A percentile compares a stretch with the other conserved stretches of the same genome.
Evolutionary conservation across 129 eudicot species (phyloP).

Genomic region (Arctium minus): DNA sequence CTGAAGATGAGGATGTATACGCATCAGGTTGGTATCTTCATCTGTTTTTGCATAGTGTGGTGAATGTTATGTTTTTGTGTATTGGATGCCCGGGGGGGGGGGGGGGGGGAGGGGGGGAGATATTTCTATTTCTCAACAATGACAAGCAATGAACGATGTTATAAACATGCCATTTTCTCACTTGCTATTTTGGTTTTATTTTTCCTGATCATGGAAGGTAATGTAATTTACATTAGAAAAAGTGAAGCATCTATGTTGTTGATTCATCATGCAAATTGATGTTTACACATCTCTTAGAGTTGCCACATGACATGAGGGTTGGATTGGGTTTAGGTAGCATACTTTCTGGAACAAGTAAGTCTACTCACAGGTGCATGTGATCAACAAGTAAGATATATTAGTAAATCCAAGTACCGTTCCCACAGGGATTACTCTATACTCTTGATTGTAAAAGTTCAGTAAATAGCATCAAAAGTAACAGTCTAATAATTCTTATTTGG

Average conservation of each 20-base stretch:
- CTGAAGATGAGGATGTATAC: conserved; percentile 92
- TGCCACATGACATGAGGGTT: background rate
- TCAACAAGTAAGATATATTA: background rate
- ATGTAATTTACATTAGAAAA: background rate
- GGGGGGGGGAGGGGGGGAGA: background rate
- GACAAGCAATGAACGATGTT: background rate
- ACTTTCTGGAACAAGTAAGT: background rate
- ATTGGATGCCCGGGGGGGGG: background rate
- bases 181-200: background rate
- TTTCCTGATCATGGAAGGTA: background rate
- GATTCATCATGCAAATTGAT: background rate
- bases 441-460: too few relatives aligned
- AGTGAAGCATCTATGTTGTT: conserved; percentile 3
- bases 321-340: background rate
- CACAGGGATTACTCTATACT: background rate
- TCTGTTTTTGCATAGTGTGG: background rate
- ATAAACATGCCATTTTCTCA: background rate
- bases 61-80: background rate
- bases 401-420: background rate
- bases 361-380: background rate
- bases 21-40: conserved; percentile 46
- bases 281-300: background rate
- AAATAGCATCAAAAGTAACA: too few relatives aligned
- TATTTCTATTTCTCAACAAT: background rate
- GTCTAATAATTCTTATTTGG: background rate